Percentiles rank a stretch among this genome's conserved stretches.
These are phyloP conservation scores for Gonium pectorale DNA, from an alignment of 139 green algal genomes.

Conservation along the genomic window DNA sequence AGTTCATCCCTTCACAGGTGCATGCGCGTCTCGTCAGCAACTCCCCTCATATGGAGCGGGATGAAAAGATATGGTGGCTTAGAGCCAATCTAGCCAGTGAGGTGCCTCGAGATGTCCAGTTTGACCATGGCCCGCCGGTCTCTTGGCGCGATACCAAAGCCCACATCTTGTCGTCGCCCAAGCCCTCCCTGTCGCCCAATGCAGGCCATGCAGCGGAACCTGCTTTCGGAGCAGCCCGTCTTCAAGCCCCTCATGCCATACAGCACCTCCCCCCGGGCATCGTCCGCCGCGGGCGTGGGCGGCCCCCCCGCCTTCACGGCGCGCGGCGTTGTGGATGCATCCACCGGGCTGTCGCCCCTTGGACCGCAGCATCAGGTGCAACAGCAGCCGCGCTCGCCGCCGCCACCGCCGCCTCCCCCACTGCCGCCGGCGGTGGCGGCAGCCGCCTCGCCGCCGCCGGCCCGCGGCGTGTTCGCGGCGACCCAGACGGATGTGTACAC, in stretches of 20 bases:
- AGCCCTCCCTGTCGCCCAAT: neutral
- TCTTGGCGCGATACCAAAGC: too few relatives aligned
- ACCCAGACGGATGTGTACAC: slow-evolving; percentile 42
- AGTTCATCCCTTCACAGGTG: slow-evolving; percentile 34
- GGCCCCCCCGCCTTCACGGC: slow-evolving; percentile 7
- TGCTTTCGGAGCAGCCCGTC: neutral
- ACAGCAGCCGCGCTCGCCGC: neutral
- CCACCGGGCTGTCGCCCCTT: too few relatives aligned
- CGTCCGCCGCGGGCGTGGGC: neutral
- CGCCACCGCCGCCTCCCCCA: neutral
- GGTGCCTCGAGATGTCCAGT: too few relatives aligned
- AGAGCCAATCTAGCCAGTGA: too few relatives aligned
- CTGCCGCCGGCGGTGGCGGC: slow-evolving; percentile 22
- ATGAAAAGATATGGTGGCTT: too few relatives aligned
- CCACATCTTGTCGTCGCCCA: neutral
- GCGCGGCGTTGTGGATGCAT: too few relatives aligned
- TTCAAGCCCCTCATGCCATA: slow-evolving; percentile 28
- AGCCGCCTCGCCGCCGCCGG: slow-evolving; percentile 13
- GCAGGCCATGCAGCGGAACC: slow-evolving; percentile 25
- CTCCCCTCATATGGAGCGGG: too few relatives aligned
- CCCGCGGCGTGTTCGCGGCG: neutral
- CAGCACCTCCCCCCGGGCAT: neutral
- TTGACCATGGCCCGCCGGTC: too few relatives aligned
- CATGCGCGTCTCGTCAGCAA: too few relatives aligned
- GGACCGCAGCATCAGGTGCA: neutral